A percentile compares a stretch with the other conserved stretches of the same genome.
These are phyloP conservation scores for Pisolithus albus DNA, from an alignment of 768 basidiomycete genomes.

Conservation along the genomic window DNA sequence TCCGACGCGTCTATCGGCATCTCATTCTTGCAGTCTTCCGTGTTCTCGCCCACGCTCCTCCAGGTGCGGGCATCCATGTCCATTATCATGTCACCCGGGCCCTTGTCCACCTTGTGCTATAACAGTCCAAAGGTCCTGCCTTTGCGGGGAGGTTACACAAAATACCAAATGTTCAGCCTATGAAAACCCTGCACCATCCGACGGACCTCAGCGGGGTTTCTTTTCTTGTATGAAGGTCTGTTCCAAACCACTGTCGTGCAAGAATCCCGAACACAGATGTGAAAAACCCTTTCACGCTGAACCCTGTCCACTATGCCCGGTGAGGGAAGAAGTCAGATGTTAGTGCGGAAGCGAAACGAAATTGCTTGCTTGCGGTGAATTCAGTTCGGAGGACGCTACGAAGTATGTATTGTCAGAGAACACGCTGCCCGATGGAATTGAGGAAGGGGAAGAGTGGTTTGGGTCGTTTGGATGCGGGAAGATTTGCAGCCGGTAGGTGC, in stretches of 20 bases:
- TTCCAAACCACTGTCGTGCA: conserved; percentile 50
- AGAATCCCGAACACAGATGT: conserved; percentile 61
- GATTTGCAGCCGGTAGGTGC: conserved; percentile 49
- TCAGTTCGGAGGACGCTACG: conserved; percentile 36
- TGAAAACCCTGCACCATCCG: background rate
- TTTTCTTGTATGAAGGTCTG: conserved; percentile 35
- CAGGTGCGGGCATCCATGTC: conserved; percentile 74
- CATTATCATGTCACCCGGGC: conserved; percentile 85
- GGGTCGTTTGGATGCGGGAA: conserved; percentile 60
- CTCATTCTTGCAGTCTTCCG: conserved; percentile 69
- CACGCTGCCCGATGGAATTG: conserved; percentile 12
- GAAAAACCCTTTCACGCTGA: conserved; percentile 68
- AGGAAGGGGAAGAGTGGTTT: conserved; percentile 47
- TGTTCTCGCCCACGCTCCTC: conserved; percentile 54
- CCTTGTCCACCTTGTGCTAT: conserved; percentile 93
- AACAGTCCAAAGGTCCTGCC: conserved; percentile 68
- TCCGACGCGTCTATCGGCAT: conserved; percentile 59
- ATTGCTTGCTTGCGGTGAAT: conserved; percentile 60
- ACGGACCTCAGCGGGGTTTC: conserved; percentile 1
- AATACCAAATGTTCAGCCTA: background rate
- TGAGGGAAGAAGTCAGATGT: conserved; percentile 52
- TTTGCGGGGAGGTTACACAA: conserved; percentile 55
- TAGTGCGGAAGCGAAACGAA: conserved; percentile 72
- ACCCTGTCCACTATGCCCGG: conserved; percentile 58
- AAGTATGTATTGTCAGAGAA: conserved; percentile 22